Base-by-base conservation (phyloP, 2,329 filamentous ascomycete species). In the Pseudogymnoascus sp. region DNA sequence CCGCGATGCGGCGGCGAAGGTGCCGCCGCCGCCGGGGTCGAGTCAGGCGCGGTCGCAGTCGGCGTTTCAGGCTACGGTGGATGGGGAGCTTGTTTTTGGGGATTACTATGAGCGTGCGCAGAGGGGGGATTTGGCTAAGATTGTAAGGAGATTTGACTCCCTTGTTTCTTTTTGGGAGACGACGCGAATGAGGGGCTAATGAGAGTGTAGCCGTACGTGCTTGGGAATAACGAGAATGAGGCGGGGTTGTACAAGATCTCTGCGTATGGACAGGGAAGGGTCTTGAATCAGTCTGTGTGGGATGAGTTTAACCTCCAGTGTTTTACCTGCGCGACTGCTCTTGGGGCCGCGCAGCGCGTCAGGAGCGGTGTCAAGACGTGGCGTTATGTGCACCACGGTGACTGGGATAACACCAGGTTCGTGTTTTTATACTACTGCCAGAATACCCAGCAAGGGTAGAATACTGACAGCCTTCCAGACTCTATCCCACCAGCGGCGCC, bases 341-440 rank as follows among this genome's bases (percentile, higher is more conserved):
- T 63, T 64, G 22, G 59, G 58, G 60, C 67, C 39, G 57, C 64
- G 38, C 18, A 62, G 58, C 58, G 65, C 47, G 58, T 64, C 11
- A 20, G 62, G 9, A 57, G 38, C 2, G 65, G 66, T 1, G 65
- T 69, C 6, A 67, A 70, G 2, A 69, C 69, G 2, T 73, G 70
- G 68, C 67, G 70, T 14, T 73, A 73, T 58, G 62, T 65, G 12
- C 72, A 70, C 58, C 66, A 69, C 28, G 71, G 70, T 6, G 65
- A 67, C 32, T 73, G 68, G 35, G 64, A 66, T 4, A 72, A 72
- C 39, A 54, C 47, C 20, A 54, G n/a, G 47, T 54, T 20, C 5
- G 47, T 32, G 16, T 16, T 16, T 28, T 54, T 54, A 20, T 20
- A 32, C n/a, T 32, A 8, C 47, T 12, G 28, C 22, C 22, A 22